A percentile compares a stretch with the other conserved stretches of the same genome.
Conservation (phyloP, 78 protist species). For the Dictyostelium firmibasis region DNA sequence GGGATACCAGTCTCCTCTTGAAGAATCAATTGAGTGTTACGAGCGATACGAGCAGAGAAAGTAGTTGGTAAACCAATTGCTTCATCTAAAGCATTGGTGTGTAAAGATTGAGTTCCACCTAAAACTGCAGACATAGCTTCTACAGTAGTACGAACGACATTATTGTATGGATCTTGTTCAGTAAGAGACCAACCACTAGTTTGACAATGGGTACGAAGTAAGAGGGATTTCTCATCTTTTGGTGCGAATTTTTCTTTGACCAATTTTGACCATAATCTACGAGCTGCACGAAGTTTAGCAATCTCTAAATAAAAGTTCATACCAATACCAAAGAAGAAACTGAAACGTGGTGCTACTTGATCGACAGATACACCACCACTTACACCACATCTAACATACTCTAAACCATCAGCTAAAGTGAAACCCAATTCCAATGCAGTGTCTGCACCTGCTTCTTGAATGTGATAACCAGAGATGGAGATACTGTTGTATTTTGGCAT, state of each 20-base stretch:
- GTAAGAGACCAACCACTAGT: slow-evolving; percentile 98
- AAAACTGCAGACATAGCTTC: slow-evolving; percentile 99
- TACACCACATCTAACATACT: slow-evolving; percentile 87
- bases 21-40: slow-evolving; percentile 97
- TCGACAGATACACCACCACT: slow-evolving; percentile 90
- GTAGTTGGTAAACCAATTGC: slow-evolving; percentile 98
- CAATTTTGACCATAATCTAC: slow-evolving; percentile 95
- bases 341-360: slow-evolving; percentile 96
- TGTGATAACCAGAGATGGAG: slow-evolving; percentile 98
- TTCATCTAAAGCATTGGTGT: slow-evolving; percentile 95
- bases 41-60: slow-evolving; percentile 95
- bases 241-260: slow-evolving; percentile 92
- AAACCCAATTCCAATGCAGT: slow-evolving; percentile 95
- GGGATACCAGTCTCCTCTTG: slow-evolving; percentile 96
- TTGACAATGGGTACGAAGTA: slow-evolving; percentile 98
- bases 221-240: slow-evolving; percentile 88
- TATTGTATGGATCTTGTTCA: slow-evolving; percentile 97
- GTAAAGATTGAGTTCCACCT: slow-evolving; percentile 98
- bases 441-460: slow-evolving; percentile 99
- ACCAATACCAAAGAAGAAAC: slow-evolving; percentile 98
- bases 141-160: slow-evolving; percentile 97
- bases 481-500: slow-evolving; percentile 98
- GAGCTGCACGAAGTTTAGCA: slow-evolving; percentile 98
- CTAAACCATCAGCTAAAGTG: slow-evolving; percentile 98
- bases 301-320: slow-evolving; percentile 98